Evolutionary conservation across 805 yeast species (phyloP), one percentile per base, ranked within the genome.

Genomic region (Wickerhamiella cacticola): DNA sequence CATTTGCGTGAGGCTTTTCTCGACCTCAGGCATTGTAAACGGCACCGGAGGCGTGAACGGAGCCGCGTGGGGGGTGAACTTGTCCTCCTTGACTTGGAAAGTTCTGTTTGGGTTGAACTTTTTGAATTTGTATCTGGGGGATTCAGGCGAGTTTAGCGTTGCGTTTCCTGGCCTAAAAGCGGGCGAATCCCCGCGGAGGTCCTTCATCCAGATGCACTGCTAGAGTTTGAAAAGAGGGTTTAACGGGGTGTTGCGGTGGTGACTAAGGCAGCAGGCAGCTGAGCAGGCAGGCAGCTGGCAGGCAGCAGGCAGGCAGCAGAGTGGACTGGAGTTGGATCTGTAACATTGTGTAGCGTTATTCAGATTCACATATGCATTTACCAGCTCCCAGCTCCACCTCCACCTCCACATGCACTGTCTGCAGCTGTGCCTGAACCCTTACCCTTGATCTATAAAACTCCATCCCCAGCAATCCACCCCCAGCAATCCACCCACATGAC

Each of bases 161-260:
- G 16, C 25, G 19, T n/a, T 25, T 18, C 45, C 45, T 15, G 47
- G 47, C 26, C 41, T 22, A 22, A 44, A 44, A 19, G 31, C 19
- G 13, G 47, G 47, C 26, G 47, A 35, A 31, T 44, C 47, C 25
- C 47, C 47, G 47, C 47, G 47, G 19, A 44, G 41, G 41, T 44
- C 46, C 33, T 43, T 43, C 46, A 43, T 43, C 19, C 24, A 23
- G 45, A 19, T 13, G 36, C 33, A 10, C 25, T 16, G 35, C 28
- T 10, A 26, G 28, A 13, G 33, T 16, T 25, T 22, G 22, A n/a
- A 23, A 5, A 6, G 3, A 18, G 25, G 23, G 44, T 26, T 41
- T 41, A 28, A 41, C 16, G 4, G 45, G 35, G 19, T 18, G 19
- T 41, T 12, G 44, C 29, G 43, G 29, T 6, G n/a, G n/a, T 15